These are phyloP conservation scores for Neurospora sp. DNA, from an alignment of 495 filamentous ascomycete genomes.

Conservation along the genomic window DNA sequence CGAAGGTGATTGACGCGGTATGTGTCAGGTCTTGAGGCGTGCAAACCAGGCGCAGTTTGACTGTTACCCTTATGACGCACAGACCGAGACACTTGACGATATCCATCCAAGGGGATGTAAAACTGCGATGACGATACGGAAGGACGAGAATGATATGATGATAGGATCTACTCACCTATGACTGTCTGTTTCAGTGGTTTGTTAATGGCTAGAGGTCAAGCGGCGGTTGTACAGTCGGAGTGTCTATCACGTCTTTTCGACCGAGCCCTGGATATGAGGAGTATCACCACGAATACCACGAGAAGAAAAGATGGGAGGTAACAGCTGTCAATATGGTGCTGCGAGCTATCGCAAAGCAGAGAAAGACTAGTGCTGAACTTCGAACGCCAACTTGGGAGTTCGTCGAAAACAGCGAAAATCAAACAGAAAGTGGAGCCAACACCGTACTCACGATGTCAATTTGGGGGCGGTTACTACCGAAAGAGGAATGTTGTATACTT, in stretches of 20 bases:
- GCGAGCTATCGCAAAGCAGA: too few species aligned
- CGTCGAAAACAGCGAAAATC: too few species aligned
- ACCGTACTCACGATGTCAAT: too few species aligned
- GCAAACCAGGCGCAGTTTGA: neutral
- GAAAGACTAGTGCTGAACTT: too few species aligned
- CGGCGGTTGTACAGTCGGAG: neutral
- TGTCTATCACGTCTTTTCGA: neutral
- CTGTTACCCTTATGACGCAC: neutral
- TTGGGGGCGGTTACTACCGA: too few species aligned
- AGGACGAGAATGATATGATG: rapidly evolving
- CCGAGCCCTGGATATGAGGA: neutral
- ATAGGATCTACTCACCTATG: neutral
- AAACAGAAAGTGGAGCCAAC: too few species aligned
- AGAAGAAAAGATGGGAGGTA: neutral
- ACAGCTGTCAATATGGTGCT: neutral
- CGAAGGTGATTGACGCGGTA: neutral
- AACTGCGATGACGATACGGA: neutral
- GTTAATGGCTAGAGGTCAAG: neutral
- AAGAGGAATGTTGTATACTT: too few species aligned
- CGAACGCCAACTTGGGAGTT: too few species aligned
- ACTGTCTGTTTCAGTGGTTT: neutral
- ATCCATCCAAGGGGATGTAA: neutral
- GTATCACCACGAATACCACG: neutral
- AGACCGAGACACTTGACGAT: neutral
- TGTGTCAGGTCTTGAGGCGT: neutral